A percentile compares a stretch with the other conserved stretches of the same genome.
Evolutionary conservation across 768 basidiomycete species (phyloP).

Genomic region (Podaxis carcinomalis): DNA sequence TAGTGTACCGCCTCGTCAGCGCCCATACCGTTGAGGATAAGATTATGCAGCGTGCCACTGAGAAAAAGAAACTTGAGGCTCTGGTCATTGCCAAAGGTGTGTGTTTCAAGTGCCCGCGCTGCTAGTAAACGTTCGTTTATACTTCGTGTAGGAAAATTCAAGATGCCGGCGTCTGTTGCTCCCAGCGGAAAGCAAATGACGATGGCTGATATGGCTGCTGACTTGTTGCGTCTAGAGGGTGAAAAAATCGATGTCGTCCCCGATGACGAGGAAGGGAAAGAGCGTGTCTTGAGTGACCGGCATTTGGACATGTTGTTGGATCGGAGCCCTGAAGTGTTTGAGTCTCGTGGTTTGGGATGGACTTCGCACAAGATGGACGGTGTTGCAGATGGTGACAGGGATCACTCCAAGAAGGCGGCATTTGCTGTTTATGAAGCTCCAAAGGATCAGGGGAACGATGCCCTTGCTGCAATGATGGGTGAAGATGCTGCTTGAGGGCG

Average conservation of each 20-base stretch:
- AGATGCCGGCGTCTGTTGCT: conserved; percentile 57
- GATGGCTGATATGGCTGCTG: conserved; percentile 77
- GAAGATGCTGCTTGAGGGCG: conserved; percentile 25
- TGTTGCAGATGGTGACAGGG: conserved; percentile 11
- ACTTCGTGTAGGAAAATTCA: conserved; percentile 68
- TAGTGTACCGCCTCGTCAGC: conserved; percentile 84
- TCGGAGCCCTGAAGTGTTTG: conserved; percentile 69
- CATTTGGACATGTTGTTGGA: conserved; percentile 83
- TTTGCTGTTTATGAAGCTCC: conserved; percentile 80
- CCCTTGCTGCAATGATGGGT: conserved; percentile 66
- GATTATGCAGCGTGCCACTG: conserved; percentile 83
- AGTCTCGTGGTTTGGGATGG: conserved; percentile 71
- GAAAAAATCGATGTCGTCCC: conserved; percentile 88
- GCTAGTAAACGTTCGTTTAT: not conserved
- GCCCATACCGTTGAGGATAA: conserved; percentile 89
- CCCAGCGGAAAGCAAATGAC: conserved; percentile 51
- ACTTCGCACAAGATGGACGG: conserved; percentile 33
- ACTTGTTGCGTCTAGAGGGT: conserved; percentile 74
- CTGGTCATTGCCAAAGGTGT: conserved; percentile 93
- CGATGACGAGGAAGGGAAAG: conserved; percentile 63
- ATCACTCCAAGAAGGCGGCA: conserved; percentile 41
- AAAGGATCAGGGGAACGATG: conserved; percentile 58
- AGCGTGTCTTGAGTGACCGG: conserved; percentile 72
- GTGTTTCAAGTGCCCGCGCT: conserved; percentile 2
- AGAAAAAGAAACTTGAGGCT: conserved; percentile 89